These are phyloP conservation scores for Periconia digitata DNA, from an alignment of 2,329 filamentous ascomycete genomes.

Conservation along the genomic window DNA sequence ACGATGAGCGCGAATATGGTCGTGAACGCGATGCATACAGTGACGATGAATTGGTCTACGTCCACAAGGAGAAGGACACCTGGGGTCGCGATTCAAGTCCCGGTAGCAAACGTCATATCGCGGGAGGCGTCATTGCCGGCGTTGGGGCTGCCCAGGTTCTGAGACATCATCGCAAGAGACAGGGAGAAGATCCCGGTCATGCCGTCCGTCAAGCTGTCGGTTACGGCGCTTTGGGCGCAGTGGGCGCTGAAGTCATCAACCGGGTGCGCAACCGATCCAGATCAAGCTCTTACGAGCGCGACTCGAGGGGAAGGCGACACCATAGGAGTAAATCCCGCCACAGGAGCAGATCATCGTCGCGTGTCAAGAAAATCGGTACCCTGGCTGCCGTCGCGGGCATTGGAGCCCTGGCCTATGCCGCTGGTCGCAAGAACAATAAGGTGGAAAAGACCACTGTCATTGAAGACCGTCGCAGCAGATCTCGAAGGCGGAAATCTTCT, in stretches of 20 bases:
- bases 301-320: slow-evolving; percentile 20
- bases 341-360: slow-evolving; percentile 40
- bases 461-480: slow-evolving; percentile 52
- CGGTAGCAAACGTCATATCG: slow-evolving; percentile 59
- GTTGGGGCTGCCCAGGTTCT: slow-evolving; percentile 63
- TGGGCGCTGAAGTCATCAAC: slow-evolving; percentile 62
- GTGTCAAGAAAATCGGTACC: slow-evolving; percentile 57
- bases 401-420: slow-evolving; percentile 59
- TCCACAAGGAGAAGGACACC: slow-evolving; percentile 56
- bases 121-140: slow-evolving; percentile 63
- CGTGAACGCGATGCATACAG: slow-evolving; percentile 55
- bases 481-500: slow-evolving; percentile 48
- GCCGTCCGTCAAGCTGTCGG: slow-evolving; percentile 58
- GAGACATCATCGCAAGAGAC: slow-evolving; percentile 58
- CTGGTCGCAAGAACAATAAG: slow-evolving; percentile 51
- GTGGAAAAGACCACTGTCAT: slow-evolving; percentile 49
- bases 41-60: slow-evolving; percentile 64
- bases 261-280: slow-evolving; percentile 45
- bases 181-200: slow-evolving; percentile 57
- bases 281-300: slow-evolving; percentile 40
- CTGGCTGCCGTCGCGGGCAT: slow-evolving; percentile 63
- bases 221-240: slow-evolving; percentile 62
- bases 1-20: slow-evolving; percentile 40
- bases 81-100: slow-evolving; percentile 45
- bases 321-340: slow-evolving; percentile 30